Percentiles rank a stretch among this genome's conserved stretches.
Conservation (phyloP, 2,329 filamentous ascomycete genomes). For the Aureobasidium melanogenum region DNA sequence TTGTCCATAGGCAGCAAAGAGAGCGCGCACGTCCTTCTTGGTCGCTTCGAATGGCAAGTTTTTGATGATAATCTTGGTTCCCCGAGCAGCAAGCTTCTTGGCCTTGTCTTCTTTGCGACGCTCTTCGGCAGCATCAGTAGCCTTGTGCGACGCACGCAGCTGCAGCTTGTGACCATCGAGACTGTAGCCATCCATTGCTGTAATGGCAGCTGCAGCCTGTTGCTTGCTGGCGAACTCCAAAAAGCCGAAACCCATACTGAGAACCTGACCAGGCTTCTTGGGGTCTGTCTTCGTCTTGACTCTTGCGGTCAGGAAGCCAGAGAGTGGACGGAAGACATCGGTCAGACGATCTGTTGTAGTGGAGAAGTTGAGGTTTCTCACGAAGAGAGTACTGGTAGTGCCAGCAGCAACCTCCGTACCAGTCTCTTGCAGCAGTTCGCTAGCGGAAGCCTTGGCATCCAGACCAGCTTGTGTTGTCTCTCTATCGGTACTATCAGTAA, state of each 20-base stretch:
- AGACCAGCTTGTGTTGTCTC: constrained; percentile 24
- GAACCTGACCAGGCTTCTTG: constrained; percentile 76
- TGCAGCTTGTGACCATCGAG: constrained; percentile 82
- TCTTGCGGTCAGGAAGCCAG: constrained; percentile 79
- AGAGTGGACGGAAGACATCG: constrained; percentile 69
- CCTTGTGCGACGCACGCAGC: constrained; percentile 80
- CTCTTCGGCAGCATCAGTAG: constrained; percentile 79
- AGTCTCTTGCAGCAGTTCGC: constrained; percentile 53
- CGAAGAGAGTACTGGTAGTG: constrained; percentile 64
- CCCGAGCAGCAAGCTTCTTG: constrained; percentile 66
- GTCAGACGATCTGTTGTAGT: constrained; percentile 71
- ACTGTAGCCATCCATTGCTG: constrained; percentile 78
- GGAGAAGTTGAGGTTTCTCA: constrained; percentile 87
- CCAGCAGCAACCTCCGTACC: constrained; percentile 44
- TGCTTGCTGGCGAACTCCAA: constrained; percentile 73
- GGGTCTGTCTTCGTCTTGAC: constrained; percentile 91
- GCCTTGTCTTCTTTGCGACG: constrained; percentile 71
- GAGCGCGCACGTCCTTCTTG: constrained; percentile 80
- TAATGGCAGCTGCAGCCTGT: constrained; percentile 69
- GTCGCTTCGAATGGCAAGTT: constrained; percentile 93
- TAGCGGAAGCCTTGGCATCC: constrained; percentile 54
- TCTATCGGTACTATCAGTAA: constrained; percentile 19
- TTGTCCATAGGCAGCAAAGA: constrained; percentile 86
- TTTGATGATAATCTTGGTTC: constrained; percentile 94
- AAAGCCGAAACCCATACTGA: constrained; percentile 98